Conservation (phyloP, 352 stramenopile genomes). For the Pythium dissotocum region DNA sequence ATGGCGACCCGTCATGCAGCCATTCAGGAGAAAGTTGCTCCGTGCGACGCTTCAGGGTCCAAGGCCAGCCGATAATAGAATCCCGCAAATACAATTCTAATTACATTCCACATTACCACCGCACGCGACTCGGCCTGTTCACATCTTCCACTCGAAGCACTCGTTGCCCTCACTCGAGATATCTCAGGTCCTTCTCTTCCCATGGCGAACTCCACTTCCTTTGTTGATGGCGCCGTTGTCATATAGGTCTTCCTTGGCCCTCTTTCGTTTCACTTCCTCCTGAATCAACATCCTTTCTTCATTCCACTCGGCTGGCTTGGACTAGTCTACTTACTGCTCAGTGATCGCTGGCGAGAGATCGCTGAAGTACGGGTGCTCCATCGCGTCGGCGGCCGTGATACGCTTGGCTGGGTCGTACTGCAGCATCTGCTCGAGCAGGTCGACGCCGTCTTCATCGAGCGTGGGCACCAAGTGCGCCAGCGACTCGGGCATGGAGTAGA, state of each 20-base stretch:
- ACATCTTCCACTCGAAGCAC: conserved; percentile 19
- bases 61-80: background rate
- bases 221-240: background rate
- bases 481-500: conserved; percentile 88
- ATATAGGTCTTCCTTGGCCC: background rate
- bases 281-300: background rate
- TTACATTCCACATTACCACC: conserved; percentile 28
- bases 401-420: conserved; percentile 89
- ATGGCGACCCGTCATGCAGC: background rate
- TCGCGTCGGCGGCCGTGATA: conserved; percentile 93
- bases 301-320: background rate
- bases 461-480: conserved; percentile 91
- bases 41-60: background rate
- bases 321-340: conserved; percentile 46
- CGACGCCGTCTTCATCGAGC: conserved; percentile 88
- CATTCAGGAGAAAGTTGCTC: background rate
- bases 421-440: conserved; percentile 92
- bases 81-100: conserved; percentile 22
- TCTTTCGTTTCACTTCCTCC: background rate
- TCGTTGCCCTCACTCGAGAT: background rate
- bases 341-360: conserved; percentile 82
- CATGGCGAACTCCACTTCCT: background rate
- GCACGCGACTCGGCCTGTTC: conserved; percentile 33
- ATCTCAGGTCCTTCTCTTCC: background rate
- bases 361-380: conserved; percentile 98